phyloP scores from a whole-genome alignment of 2,329 filamentous ascomycete species.

The Helotiales sp. region DNA sequence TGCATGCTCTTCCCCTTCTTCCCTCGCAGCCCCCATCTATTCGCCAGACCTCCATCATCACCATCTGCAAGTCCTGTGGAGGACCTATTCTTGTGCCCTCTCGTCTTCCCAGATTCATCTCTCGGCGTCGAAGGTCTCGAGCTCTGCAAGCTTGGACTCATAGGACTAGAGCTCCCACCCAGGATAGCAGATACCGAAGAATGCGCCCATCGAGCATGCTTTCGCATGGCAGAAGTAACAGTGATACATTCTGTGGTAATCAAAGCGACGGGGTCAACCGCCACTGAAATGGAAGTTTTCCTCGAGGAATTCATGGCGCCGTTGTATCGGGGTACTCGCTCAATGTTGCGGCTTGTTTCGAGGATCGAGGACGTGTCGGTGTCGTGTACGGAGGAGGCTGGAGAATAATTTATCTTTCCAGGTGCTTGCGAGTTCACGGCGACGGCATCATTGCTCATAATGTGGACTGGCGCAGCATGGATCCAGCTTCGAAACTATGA shows the following conservation, averaged over 20 bases:
- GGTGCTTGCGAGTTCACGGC: conserved; percentile 26
- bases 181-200: conserved; percentile 96
- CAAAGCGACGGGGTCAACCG: conserved; percentile 87
- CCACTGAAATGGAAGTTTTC: conserved; percentile 66
- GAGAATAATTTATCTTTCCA: conserved; percentile 28
- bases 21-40: conserved; percentile 89
- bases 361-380: conserved; percentile 22
- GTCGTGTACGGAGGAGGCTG: conserved; percentile 24
- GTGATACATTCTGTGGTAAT: conserved; percentile 99
- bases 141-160: conserved; percentile 46
- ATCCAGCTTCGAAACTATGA: conserved; percentile 17
- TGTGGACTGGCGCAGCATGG: conserved; percentile 30
- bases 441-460: conserved; percentile 40
- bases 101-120: conserved; percentile 36
- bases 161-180: conserved; percentile 66
- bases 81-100: conserved; percentile 33
- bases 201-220: conserved; percentile 93
- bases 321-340: conserved; percentile 23
- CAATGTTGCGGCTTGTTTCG: conserved; percentile 16
- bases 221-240: conserved; percentile 97
- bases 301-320: conserved; percentile 31
- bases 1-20: conserved; percentile 98
- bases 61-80: conserved; percentile 46
- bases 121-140: conserved; percentile 51
- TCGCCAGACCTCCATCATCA: conserved; percentile 67